These are phyloP conservation scores for Arthrobotrys conoides DNA, from an alignment of 2,329 filamentous ascomycete genomes.

Conservation along the genomic window DNA sequence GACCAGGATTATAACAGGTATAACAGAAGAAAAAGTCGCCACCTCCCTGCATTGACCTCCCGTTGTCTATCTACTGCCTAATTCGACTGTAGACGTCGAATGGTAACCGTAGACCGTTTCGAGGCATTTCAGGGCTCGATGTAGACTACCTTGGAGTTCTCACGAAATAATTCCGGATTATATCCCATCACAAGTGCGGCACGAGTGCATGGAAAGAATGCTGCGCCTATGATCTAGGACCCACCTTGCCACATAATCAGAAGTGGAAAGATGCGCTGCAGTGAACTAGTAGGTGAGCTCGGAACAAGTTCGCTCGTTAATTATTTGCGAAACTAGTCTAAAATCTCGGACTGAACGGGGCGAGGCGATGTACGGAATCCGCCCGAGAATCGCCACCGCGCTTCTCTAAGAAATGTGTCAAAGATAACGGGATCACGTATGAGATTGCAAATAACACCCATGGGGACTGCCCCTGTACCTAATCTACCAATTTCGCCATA, in stretches of 20 bases:
- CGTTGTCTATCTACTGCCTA: slow-evolving; percentile 3
- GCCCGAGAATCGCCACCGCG: neutral
- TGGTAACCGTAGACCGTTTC: neutral
- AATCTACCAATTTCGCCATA: slow-evolving; percentile 12
- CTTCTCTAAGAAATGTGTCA: neutral
- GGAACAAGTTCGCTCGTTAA: neutral
- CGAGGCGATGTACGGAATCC: neutral
- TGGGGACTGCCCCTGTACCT: slow-evolving; percentile 1
- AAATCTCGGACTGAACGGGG: neutral
- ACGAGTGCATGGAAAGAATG: slow-evolving; percentile 4
- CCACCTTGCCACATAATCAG: slow-evolving; percentile 3
- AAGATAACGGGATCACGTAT: neutral
- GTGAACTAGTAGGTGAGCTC: neutral
- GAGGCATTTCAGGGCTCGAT: neutral
- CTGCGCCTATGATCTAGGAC: slow-evolving; percentile 1
- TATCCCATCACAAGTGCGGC: neutral
- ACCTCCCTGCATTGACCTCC: slow-evolving; percentile 5
- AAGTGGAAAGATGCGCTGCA: neutral
- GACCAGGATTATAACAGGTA: slow-evolving; percentile 19
- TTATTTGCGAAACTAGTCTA: neutral
- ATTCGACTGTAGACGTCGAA: neutral
- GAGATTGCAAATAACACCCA: slow-evolving; percentile 12
- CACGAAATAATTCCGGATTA: neutral
- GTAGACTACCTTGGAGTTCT: neutral
- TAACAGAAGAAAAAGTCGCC: slow-evolving; percentile 17